These are phyloP conservation scores for Raffaelea ambrosiae DNA, from an alignment of 2,329 filamentous ascomycete species.

Conservation along the genomic window DNA sequence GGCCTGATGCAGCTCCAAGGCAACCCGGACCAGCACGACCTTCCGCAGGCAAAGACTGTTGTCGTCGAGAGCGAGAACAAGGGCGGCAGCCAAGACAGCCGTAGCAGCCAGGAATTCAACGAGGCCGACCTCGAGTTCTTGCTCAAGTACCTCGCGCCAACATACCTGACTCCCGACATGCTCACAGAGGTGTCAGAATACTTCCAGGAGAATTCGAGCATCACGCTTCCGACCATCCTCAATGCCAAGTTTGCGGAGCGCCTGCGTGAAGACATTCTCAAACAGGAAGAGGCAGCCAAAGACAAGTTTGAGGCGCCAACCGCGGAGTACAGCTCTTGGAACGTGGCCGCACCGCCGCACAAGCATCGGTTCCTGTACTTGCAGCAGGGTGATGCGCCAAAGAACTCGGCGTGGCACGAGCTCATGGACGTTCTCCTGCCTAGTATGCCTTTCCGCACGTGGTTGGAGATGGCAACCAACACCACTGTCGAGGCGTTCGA, in stretches of 20 bases:
- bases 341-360: conserved; percentile 78
- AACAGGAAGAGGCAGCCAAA: conserved; percentile 43
- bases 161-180: conserved; percentile 86
- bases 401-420: conserved; percentile 59
- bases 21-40: conserved; percentile 82
- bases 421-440: conserved; percentile 77
- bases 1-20: conserved; percentile 88
- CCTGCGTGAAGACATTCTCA: conserved; percentile 63
- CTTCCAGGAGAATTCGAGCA: conserved; percentile 75
- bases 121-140: conserved; percentile 82
- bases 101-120: conserved; percentile 43
- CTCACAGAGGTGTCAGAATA: conserved; percentile 71
- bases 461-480: conserved; percentile 77
- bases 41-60: conserved; percentile 57
- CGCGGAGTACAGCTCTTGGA: conserved; percentile 56
- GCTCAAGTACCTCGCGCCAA: conserved; percentile 80
- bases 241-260: conserved; percentile 66
- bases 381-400: conserved; percentile 37
- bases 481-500: conserved; percentile 66
- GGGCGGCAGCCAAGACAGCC: conserved; percentile 31
- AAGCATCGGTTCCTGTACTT: conserved; percentile 91
- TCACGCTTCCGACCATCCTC: conserved; percentile 73
- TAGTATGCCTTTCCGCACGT: conserved; percentile 78
- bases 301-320: conserved; percentile 31
- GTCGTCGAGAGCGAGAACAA: conserved; percentile 35